Percentiles rank a stretch among this genome's conserved stretches.
These are phyloP conservation scores for Gyromitra esculenta DNA, from an alignment of 2,329 filamentous ascomycete genomes.

Conservation along the genomic window DNA sequence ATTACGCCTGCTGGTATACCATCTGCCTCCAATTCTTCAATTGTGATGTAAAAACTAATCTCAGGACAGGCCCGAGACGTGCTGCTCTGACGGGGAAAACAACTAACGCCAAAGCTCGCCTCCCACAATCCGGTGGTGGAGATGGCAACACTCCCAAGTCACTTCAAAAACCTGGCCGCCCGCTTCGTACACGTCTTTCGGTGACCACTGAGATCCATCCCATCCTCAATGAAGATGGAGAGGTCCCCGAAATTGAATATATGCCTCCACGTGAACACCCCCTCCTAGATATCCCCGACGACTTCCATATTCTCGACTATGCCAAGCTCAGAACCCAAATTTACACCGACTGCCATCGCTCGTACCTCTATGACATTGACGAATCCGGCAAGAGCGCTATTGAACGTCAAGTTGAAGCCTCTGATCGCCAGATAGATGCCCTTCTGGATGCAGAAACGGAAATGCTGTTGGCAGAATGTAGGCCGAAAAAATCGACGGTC, in stretches of 20 bases:
- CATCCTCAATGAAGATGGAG: conserved; percentile 64
- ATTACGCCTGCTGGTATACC: conserved; percentile 71
- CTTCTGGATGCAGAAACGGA: conserved; percentile 52
- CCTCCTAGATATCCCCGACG: conserved; percentile 75
- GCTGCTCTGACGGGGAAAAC: conserved; percentile 93
- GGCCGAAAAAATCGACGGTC: conserved; percentile 19
- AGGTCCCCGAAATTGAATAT: conserved; percentile 85
- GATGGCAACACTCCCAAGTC: conserved; percentile 62
- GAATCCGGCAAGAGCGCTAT: conserved; percentile 72
- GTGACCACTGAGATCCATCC: conserved; percentile 64
- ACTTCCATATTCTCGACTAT: conserved; percentile 71
- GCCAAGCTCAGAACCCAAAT: conserved; percentile 70
- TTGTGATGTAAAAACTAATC: conserved; percentile 11
- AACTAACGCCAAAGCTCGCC: conserved; percentile 86
- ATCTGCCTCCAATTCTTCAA: neutral
- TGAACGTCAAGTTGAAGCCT: conserved; percentile 69
- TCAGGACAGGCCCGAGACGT: conserved; percentile 67
- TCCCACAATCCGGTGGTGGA: conserved; percentile 69
- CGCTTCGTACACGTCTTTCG: conserved; percentile 64
- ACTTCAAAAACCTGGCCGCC: conserved; percentile 56
- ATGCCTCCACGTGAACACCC: conserved; percentile 73
- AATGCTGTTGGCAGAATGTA: conserved; percentile 35
- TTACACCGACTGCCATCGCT: conserved; percentile 70
- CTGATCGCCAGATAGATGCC: conserved; percentile 42
- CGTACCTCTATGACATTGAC: conserved; percentile 72